A percentile compares a stretch with the other conserved stretches of the same genome.
Evolutionary conservation across 805 yeast genomes (phyloP).

Genomic region (Saccharomycopsis sp.): DNA sequence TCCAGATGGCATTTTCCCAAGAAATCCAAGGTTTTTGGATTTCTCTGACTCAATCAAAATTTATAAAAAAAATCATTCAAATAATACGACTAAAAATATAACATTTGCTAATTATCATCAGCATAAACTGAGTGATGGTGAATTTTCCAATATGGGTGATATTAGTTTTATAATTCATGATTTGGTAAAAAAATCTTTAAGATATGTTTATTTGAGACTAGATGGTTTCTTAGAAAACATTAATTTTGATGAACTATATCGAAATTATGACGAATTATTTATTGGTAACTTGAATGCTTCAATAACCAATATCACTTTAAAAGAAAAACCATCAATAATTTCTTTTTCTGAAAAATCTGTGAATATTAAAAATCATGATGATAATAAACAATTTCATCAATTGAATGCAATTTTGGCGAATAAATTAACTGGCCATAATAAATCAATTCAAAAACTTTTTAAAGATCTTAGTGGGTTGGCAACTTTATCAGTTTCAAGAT

Average conservation of each 20-base stretch:
- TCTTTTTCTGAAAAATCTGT: neutral
- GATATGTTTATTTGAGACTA: constrained; percentile 27
- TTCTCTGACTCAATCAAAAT: constrained; percentile 26
- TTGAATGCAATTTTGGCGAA: constrained; percentile 27
- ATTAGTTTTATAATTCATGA: constrained; percentile 39
- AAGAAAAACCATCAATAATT: neutral
- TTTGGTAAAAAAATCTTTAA: constrained; percentile 25
- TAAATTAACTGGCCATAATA: constrained; percentile 77
- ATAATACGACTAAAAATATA: constrained; percentile 1
- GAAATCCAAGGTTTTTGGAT: constrained; percentile 26
- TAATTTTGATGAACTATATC: constrained; percentile 8
- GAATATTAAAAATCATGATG: no score
- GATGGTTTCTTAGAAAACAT: constrained; percentile 22
- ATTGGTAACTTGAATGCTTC: constrained; percentile 1
- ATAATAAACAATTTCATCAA: neutral
- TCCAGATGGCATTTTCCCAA: constrained; percentile 11
- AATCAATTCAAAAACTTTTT: constrained; percentile 57
- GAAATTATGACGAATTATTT: constrained; percentile 9
- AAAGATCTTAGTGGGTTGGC: constrained; percentile 61
- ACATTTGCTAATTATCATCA: constrained; percentile 16
- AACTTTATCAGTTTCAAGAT: constrained; percentile 48
- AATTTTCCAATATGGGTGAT: constrained; percentile 19
- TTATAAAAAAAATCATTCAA: constrained; percentile 1
- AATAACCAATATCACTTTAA: constrained; percentile 7
- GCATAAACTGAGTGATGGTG: neutral